Evolutionary conservation across 2,329 filamentous ascomycete genomes (phyloP), one percentile per base, ranked within the genome.

Genomic region (Arthrobotrys musiformis): DNA sequence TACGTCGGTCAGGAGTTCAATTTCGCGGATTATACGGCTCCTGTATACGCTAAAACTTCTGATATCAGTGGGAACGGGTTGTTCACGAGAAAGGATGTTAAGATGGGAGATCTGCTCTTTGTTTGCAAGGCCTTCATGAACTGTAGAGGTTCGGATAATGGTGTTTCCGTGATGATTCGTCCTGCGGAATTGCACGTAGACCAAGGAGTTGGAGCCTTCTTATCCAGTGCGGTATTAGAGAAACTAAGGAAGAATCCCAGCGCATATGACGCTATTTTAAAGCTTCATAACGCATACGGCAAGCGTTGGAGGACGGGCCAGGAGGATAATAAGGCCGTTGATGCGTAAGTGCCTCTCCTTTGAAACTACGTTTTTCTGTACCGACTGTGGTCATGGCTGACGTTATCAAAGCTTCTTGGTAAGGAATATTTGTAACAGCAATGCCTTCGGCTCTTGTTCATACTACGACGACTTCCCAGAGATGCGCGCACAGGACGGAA

Each of bases 401-500:
- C 15, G 19, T 2, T 5, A 8, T 22, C 0, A 40, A 58, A 77
- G 73, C 8, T 77, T 77, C 52, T 7, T 54, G 3, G 46, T 77
- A 24, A 66, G 48, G 19, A 30, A 61, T 9, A 70, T 70, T 22
- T 40, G 44, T n/a, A 60, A 56, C 37, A 24, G 58, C 13, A 77
- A 70, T 24, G 48, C 50, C 8, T 77, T 70, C 22, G 67, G 66
- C n/a, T 77, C 73, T 0, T 26, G 15, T 9, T 60, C 66, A 8
- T 77, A 67, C 26, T 62, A 33, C 22, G 66, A 77, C 30, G 50
- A 70, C 8, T 77, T 77, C 19, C 60, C 58, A 24, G 73, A 70
- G 28, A 52, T 66, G 66, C 37, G 50, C 17, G 22, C n/a, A 4
- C 11, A 28, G 9, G 28, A 58, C 28, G 30, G 26, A 6, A 1